Evolutionary conservation across 257 asterid species (phyloP), one percentile per base, ranked within the genome.

Genomic region (Echium plantagineum): DNA sequence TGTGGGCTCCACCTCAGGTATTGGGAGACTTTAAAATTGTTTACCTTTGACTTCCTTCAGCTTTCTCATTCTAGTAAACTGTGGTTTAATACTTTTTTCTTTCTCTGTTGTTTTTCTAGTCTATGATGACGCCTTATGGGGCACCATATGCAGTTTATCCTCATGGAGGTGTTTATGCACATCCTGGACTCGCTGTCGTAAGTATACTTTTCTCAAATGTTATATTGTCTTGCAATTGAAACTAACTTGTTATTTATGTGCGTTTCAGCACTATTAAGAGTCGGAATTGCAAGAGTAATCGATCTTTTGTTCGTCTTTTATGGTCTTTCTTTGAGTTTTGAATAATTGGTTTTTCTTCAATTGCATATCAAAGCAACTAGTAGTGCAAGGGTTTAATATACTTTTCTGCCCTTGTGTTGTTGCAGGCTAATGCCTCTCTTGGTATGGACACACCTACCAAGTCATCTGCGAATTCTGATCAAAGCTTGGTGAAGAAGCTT

Each of bases 1-100:
- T 93, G 90, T 93, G 99, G 99, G 95, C 81, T 52, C 95, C 97
- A 20, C 88, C 93, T 32, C 99, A 93, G 99, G 99, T 93, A 77
- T 35, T 35, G 49, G 71, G 57, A 28, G 6, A 13, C 22, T 15
- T 19, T 51, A 13, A 51, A n/a, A 19, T 42, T 35, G 18, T 35
- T 9, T 35, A 35, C 13, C 46, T 54, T 28, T 0, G 4, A 22
- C 31, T 62, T 57, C 46, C n/a, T 13, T 17, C 21, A 16, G 30
- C 47, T 55, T 47, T 17, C 12, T 21, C 16, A 31, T 47, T 21
- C 55, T 6, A 15, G 12, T 18, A 21, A 6, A 21, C 15, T 21
- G 30, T 62, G 49, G 15, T 52, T 26, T 62, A 28, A n/a, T 7
- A 32, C 3, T 15, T 12, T 18, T 35, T 60, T 62, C 26, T 9